Evolutionary conservation across 2,329 filamentous ascomycete genomes (phyloP).

Genomic region (Curvularia hawaiiensis): DNA sequence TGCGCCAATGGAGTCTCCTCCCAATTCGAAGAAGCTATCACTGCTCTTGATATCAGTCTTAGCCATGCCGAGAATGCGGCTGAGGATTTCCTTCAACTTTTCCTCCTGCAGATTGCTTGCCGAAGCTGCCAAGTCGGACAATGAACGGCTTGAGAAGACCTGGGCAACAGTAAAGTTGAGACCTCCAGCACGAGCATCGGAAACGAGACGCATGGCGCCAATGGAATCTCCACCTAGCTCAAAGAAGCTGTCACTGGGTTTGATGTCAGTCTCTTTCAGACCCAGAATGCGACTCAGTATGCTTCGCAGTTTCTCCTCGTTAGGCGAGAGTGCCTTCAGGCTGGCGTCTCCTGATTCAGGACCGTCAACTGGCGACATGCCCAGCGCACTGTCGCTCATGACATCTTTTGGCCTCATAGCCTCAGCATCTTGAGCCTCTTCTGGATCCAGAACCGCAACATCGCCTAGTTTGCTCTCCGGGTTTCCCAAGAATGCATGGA

Average conservation of each 20-base stretch:
- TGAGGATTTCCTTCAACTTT: constrained; percentile 35
- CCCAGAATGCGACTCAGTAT: constrained; percentile 37
- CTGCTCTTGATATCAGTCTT: constrained; percentile 43
- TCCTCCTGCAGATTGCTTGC: constrained; percentile 46
- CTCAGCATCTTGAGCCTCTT: constrained; percentile 38
- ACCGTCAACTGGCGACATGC: constrained; percentile 19
- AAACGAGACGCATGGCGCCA: constrained; percentile 52
- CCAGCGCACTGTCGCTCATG: constrained; percentile 29
- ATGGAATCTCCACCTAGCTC: constrained; percentile 55
- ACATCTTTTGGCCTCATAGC: constrained; percentile 29
- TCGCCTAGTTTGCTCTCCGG: constrained; percentile 40
- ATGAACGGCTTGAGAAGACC: constrained; percentile 50
- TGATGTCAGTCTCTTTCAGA: constrained; percentile 43
- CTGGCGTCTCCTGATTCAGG: constrained; percentile 3
- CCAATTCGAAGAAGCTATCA: constrained; percentile 54
- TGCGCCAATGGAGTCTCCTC: constrained; percentile 54
- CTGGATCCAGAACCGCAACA: constrained; percentile 33
- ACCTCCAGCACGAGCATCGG: constrained; percentile 44
- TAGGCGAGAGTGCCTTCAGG: constrained; percentile 26
- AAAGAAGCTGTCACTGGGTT: constrained; percentile 51
- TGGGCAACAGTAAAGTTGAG: constrained; percentile 50
- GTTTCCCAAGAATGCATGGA: constrained; percentile 55
- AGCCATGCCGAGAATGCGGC: constrained; percentile 37
- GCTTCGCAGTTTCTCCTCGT: constrained; percentile 31
- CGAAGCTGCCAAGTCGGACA: constrained; percentile 59